Percentiles rank a stretch among this genome's conserved stretches.
phyloP scores from a whole-genome alignment of 306 rosid genomes.

The Sophora flavescens region DNA sequence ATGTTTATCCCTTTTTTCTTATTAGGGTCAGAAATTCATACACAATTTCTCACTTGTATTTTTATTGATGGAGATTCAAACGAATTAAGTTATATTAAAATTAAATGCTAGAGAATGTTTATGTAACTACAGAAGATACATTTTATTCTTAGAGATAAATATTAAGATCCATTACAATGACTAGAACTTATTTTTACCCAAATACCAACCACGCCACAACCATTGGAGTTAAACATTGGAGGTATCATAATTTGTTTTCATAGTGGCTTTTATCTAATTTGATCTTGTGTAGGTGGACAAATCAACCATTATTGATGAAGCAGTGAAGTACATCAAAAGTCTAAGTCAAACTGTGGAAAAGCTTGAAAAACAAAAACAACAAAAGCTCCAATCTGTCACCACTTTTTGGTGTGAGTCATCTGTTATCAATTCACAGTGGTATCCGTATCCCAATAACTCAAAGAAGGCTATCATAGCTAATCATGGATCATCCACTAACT shows the following conservation, averaged over 20 bases:
- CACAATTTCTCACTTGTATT: too few relatives aligned
- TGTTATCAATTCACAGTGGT: conserved; percentile 5
- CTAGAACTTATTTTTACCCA: not conserved
- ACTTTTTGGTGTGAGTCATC: too few relatives aligned
- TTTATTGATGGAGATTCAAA: not conserved
- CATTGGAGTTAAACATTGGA: not conserved
- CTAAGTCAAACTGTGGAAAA: conserved; percentile 53
- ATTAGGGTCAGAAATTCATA: not conserved
- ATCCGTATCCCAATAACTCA: not conserved
- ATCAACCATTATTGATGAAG: conserved; percentile 73
- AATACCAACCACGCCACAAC: not conserved
- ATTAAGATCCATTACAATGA: not conserved
- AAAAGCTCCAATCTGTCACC: too few relatives aligned
- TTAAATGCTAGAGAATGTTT: too few relatives aligned
- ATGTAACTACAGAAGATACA: too few relatives aligned
- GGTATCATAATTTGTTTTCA: not conserved
- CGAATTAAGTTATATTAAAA: not conserved
- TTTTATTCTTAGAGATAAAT: too few relatives aligned
- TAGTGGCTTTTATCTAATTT: not conserved
- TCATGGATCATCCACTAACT: too few relatives aligned
- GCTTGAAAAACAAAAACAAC: conserved; percentile 58
- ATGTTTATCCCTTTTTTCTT: not conserved
- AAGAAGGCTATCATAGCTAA: too few relatives aligned
- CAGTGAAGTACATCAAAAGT: conserved; percentile 61
- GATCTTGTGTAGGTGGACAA: conserved; percentile 61